Evolutionary conservation across 2,329 filamentous ascomycete genomes (phyloP).

Genomic region (Aspergillus quadrilineatus): DNA sequence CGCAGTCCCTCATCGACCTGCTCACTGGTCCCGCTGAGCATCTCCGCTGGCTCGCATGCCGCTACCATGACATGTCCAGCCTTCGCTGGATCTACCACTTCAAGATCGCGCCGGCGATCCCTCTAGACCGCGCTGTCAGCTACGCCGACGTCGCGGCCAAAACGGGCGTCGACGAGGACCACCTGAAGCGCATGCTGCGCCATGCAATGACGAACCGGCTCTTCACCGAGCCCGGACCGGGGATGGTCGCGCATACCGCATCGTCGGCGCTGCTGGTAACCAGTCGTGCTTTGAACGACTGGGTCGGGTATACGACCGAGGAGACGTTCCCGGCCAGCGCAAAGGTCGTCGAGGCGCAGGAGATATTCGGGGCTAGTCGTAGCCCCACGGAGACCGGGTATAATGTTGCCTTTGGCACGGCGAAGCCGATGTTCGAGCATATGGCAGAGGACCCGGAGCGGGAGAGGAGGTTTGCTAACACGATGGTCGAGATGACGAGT

Average conservation of each 20-base stretch:
- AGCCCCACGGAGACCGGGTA: constrained; percentile 26
- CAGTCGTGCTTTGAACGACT: constrained; percentile 40
- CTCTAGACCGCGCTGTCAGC: background rate
- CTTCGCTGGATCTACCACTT: constrained; percentile 7
- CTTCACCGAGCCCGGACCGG: constrained; percentile 54
- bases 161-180: background rate
- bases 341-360: constrained; percentile 25
- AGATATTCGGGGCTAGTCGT: constrained; percentile 21
- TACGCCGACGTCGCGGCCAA: background rate
- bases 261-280: constrained; percentile 50
- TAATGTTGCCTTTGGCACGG: constrained; percentile 30
- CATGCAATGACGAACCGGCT: constrained; percentile 57
- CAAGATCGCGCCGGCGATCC: too few relatives aligned
- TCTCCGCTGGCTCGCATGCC: constrained; percentile 4
- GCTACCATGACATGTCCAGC: constrained; percentile 9
- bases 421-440: constrained; percentile 36
- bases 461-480: constrained; percentile 54
- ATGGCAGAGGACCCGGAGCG: constrained; percentile 28
- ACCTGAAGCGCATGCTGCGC: constrained; percentile 2
- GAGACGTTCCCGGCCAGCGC: constrained; percentile 19
- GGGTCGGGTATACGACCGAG: constrained; percentile 53
- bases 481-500: constrained; percentile 56
- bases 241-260: constrained; percentile 56
- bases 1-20: background rate
- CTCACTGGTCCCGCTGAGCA: constrained; percentile 2